Evolutionary conservation across 345 rosid genomes (phyloP), one percentile per base, ranked within the genome.

Genomic region (Arabidopsis suecica): DNA sequence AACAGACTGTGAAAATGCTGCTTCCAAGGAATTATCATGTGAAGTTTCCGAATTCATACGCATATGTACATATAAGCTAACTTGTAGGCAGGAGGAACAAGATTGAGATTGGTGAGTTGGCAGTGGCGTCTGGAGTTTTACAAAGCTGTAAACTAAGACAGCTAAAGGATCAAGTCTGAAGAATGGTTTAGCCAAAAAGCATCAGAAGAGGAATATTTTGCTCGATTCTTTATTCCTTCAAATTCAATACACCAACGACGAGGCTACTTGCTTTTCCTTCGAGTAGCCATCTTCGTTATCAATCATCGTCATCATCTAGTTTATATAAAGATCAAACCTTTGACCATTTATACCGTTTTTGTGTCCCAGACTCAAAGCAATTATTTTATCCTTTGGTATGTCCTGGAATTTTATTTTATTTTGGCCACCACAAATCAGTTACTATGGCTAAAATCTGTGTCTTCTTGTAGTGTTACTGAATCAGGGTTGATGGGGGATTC

Each of bases 71-170:
- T 32, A 10, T 56, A 58, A 14, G 32, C 2, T 73, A 42, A 73
- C 68, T 73, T 64, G 64, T 64, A 57, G 57, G 64, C 55, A 57
- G 57, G 48, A 50, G 20, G 54, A 63, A 72, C 61, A 61, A 61
- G 37, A 42, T 6, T 51, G 44, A 51, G 61, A 72, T 72, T 40
- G 60, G 42, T 72, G 51, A 61, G 20, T 9, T 72, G 61, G 23
- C 9, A 63, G 48, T 72, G 62, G 55, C 76, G 69, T 72, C 61
- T 61, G 41, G 51, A 12, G 34, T 28, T 61, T 38, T 3, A 51
- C 76, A 28, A 40, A 72, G 12, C 32, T 25, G 22, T 28, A 22
- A 60, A 59, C 1, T 18, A 14, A 55, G 76, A 50, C 51, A 20
- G 45, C 54, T 1, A 63, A 7, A 50, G 68, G 76, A 50, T 50